Conservation (phyloP, 2,329 filamentous ascomycete genomes). For the Intubia oerlemansii region DNA sequence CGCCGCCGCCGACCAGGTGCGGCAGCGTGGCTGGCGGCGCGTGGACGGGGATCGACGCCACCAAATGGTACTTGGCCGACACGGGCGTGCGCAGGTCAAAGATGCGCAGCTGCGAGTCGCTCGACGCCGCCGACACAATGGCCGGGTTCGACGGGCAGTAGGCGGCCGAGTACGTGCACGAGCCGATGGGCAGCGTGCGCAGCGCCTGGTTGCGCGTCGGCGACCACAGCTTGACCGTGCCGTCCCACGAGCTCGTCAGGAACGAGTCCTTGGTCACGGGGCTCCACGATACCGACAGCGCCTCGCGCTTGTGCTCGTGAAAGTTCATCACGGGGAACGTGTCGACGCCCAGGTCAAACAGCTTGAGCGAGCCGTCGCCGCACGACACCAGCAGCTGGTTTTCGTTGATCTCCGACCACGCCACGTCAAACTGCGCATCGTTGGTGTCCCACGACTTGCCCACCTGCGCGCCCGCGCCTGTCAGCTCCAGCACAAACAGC, state of each 20-base stretch:
- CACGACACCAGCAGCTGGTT: constrained; percentile 79
- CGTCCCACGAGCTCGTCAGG: constrained; percentile 85
- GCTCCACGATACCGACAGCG: constrained; percentile 87
- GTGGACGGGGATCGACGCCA: constrained; percentile 66
- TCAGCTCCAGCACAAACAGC: constrained; percentile 65
- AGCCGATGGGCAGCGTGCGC: constrained; percentile 72
- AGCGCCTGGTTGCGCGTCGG: constrained; percentile 56
- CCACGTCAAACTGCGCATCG: constrained; percentile 83
- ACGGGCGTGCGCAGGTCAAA: constrained; percentile 82
- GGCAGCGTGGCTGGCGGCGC: constrained; percentile 22
- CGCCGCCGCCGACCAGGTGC: constrained; percentile 8
- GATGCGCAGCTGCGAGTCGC: constrained; percentile 72
- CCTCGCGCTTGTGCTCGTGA: constrained; percentile 81
- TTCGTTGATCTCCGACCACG: constrained; percentile 93
- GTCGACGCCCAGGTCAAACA: constrained; percentile 67
- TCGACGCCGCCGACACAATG: constrained; percentile 69
- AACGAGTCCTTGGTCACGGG: constrained; percentile 80
- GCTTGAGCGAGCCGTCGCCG: constrained; percentile 84
- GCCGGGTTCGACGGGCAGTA: constrained; percentile 79
- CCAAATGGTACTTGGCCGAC: constrained; percentile 72
- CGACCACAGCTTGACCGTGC: constrained; percentile 91
- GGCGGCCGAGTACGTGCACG: constrained; percentile 81
- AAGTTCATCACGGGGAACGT: constrained; percentile 82
- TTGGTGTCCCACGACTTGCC: constrained; percentile 88
- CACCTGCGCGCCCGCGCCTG: constrained; percentile 60